phyloP scores from a whole-genome alignment of 345 rosid genomes.

The Fremontodendron californicum region DNA sequence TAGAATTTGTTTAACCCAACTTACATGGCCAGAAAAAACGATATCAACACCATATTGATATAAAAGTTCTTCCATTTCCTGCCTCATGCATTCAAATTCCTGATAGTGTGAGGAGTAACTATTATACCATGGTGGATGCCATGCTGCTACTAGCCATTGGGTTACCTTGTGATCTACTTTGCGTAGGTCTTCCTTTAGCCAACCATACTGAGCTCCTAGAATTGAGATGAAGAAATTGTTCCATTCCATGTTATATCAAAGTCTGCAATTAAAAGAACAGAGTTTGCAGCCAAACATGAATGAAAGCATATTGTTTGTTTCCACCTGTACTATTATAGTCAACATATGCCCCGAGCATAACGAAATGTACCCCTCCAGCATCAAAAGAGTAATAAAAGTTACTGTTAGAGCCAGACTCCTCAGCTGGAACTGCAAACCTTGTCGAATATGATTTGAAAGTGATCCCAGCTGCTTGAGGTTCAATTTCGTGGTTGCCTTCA shows the following conservation, averaged over 20 bases:
- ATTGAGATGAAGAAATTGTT: slow-evolving; percentile 6
- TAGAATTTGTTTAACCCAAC: slow-evolving; percentile 14
- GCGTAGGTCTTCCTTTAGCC: slow-evolving; percentile 67
- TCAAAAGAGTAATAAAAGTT: slow-evolving; percentile 82
- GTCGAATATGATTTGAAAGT: slow-evolving; percentile 71
- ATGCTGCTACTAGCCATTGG: slow-evolving; percentile 81
- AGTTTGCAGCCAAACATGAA: not conserved
- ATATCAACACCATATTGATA: slow-evolving; percentile 64
- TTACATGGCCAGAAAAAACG: slow-evolving; percentile 78
- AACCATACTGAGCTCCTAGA: slow-evolving; percentile 62
- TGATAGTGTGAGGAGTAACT: slow-evolving; percentile 81
- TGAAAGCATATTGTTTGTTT: not conserved
- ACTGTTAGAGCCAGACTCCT: slow-evolving; percentile 65
- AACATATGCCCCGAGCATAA: slow-evolving; percentile 84
- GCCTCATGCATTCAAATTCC: slow-evolving; percentile 95
- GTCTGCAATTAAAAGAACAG: not conserved
- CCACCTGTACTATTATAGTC: slow-evolving; percentile 67
- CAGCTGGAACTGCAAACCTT: slow-evolving; percentile 69
- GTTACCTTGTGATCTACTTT: slow-evolving; percentile 50
- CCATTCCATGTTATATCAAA: not conserved
- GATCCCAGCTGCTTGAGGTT: slow-evolving; percentile 59
- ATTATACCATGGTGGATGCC: slow-evolving; percentile 91
- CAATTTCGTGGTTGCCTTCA: slow-evolving; percentile 90
- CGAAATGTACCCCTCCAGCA: slow-evolving; percentile 77
- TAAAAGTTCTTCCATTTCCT: slow-evolving; percentile 76